Evolutionary conservation across 2,329 filamentous ascomycete species (phyloP).

Genomic region (Ceratocystis diversiconidia): DNA sequence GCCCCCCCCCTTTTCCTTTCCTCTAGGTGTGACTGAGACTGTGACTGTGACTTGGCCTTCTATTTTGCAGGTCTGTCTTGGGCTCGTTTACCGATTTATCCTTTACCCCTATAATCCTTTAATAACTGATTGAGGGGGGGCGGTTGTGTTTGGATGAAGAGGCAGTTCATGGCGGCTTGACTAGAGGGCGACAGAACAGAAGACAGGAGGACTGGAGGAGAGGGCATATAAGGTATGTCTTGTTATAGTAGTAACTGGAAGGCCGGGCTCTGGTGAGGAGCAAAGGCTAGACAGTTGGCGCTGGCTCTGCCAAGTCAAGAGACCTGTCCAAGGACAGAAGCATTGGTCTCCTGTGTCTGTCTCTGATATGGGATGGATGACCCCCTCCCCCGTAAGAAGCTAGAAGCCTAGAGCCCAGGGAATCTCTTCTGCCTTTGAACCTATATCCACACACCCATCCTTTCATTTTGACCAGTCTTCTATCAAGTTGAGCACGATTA

Average conservation of each 20-base stretch:
- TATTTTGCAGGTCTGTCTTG: not conserved
- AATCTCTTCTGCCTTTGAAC: not conserved
- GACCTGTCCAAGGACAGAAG: too few relatives aligned
- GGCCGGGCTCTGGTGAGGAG: too few relatives aligned
- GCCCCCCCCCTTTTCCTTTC: not conserved
- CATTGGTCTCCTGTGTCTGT: not conserved
- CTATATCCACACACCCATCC: not conserved
- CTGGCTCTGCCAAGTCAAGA: too few relatives aligned
- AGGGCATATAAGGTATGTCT: too few relatives aligned
- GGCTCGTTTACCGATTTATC: not conserved
- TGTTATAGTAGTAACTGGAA: too few relatives aligned
- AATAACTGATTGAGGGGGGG: not conserved
- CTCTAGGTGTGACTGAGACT: not conserved
- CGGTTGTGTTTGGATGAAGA: not conserved
- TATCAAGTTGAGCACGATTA: not conserved
- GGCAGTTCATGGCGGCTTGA: not conserved
- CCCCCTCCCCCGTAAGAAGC: not conserved
- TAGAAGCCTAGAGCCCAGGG: not conserved
- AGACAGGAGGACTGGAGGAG: too few relatives aligned
- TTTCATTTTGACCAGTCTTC: not conserved
- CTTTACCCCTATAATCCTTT: conserved; percentile 7
- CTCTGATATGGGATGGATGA: conserved; percentile 1
- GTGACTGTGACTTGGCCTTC: too few relatives aligned
- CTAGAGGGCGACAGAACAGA: too few relatives aligned
- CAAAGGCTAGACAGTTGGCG: too few relatives aligned